Base-by-base conservation (phyloP, 441 rosid genomes). In the Lepidium campestre region DNA sequence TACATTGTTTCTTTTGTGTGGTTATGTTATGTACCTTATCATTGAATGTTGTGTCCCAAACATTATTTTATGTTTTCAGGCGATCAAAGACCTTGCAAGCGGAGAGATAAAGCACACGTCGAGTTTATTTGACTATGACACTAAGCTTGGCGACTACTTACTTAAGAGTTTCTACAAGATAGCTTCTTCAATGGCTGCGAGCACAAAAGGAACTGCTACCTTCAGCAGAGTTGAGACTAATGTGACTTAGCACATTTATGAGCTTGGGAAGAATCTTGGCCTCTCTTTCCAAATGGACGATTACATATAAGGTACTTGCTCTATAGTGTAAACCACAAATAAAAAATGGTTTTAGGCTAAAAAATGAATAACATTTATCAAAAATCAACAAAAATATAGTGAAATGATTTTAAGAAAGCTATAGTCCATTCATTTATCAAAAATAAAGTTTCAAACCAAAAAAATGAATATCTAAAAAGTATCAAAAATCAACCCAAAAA, bases 41-140 rank as follows among this genome's bases (percentile, higher is more conserved):
- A 17, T 11, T 14, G 29, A 46, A 11, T 46, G 47, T 12, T 1
- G 10, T 17, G 47, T 12, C 48, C 48, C 23, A 17, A 47, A 47
- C 57, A n/a, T 54, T 54, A 18, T 54, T 22, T 31, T 15, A 7
- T 4, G 12, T 13, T 39, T 39, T 10, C 35, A 57, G 47, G 48
- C 23, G 22, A 57, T 40, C 22, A 57, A 57, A n/a, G 62, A 57
- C 36, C 39, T 57, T 35, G 44, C 60, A 55, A 55, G 60, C 27
- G 44, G 44, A 35, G 60, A 55, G 60, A 55, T 35, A 12, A 55
- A 55, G 23, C 60, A 56, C 2, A 45, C 45, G 2, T 56, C 61
- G 7, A 56, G 61, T 20, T 56, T 56, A 20, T 56, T 56, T 35
- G 44, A 56, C 45, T 19, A 18, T 7, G 45, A 56, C 31, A 36